Percentiles rank a stretch among this genome's conserved stretches.
phyloP scores from a whole-genome alignment of 2,329 filamentous ascomycete genomes.

The Pyrenophora tritici-repentis region DNA sequence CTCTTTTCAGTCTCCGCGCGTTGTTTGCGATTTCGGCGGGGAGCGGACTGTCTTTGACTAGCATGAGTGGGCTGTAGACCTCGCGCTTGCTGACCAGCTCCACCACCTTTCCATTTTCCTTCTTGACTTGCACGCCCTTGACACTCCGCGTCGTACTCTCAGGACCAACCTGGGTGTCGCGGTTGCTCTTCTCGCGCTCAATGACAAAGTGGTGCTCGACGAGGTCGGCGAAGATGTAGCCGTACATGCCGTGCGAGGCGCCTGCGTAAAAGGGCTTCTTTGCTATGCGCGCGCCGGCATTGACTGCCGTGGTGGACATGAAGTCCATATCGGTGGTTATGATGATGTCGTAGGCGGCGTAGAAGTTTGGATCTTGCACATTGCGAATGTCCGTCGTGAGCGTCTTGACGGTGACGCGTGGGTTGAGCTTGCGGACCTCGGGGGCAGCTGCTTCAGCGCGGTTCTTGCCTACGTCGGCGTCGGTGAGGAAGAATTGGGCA shows the following conservation, averaged over 20 bases:
- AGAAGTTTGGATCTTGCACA: constrained; percentile 73
- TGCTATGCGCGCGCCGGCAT: constrained; percentile 80
- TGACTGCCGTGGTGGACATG: constrained; percentile 74
- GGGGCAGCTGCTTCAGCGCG: constrained; percentile 79
- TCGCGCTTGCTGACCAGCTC: constrained; percentile 93
- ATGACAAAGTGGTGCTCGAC: constrained; percentile 90
- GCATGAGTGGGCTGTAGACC: constrained; percentile 82
- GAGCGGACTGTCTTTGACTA: constrained; percentile 80
- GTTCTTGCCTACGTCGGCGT: constrained; percentile 75
- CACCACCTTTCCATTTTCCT: constrained; percentile 64
- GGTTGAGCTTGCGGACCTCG: constrained; percentile 86
- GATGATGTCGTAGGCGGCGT: constrained; percentile 77
- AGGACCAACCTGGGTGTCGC: constrained; percentile 59
- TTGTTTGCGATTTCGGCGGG: constrained; percentile 69
- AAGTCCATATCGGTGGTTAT: constrained; percentile 89
- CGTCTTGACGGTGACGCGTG: constrained; percentile 76
- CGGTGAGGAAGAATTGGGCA: constrained; percentile 71
- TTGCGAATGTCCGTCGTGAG: constrained; percentile 66
- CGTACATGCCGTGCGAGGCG: constrained; percentile 85
- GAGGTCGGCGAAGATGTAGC: constrained; percentile 92
- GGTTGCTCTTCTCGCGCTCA: constrained; percentile 78
- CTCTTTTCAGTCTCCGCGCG: constrained; percentile 69
- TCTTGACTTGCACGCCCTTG: constrained; percentile 70
- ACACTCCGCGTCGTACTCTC: constrained; percentile 82
- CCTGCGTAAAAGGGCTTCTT: constrained; percentile 87